phyloP scores from a whole-genome alignment of 176 grass and related monocot species.

The Carex pumila region DNA sequence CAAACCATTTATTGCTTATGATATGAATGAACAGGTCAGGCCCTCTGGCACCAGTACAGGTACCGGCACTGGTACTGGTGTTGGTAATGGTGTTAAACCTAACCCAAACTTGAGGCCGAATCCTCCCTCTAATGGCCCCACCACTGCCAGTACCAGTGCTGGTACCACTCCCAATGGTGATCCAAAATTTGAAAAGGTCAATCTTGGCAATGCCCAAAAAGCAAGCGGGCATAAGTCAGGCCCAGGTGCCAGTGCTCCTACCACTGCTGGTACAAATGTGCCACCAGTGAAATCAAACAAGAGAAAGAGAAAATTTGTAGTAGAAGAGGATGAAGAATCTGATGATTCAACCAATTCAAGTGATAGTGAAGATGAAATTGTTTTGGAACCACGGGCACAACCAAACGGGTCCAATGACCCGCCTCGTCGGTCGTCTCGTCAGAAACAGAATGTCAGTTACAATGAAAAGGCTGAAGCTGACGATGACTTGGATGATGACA shows the following conservation, averaged over 20 bases:
- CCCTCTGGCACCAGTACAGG: conserved; percentile 13
- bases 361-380: conserved; percentile 39
- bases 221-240: background rate
- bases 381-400: conserved; percentile 17
- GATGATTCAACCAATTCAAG: conserved; percentile 35
- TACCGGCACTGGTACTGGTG: background rate
- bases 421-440: conserved; percentile 52
- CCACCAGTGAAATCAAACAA: conserved; percentile 44
- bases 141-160: background rate
- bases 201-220: conserved; percentile 8
- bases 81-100: conserved; percentile 28
- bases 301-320: conserved; percentile 44
- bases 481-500: conserved; percentile 24
- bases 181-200: conserved; percentile 32
- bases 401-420: conserved; percentile 16
- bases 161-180: conserved; percentile 5
- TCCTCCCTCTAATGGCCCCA: conserved; percentile 11
- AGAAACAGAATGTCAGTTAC: conserved; percentile 60
- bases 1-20: conserved; percentile 72
- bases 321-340: conserved; percentile 44
- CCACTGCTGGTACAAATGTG: conserved; percentile 21
- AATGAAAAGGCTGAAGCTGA: conserved; percentile 49
- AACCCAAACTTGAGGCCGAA: conserved; percentile 30
- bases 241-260: background rate
- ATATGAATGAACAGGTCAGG: conserved; percentile 41